Percentiles rank a stretch among this genome's conserved stretches.
Conservation (phyloP, 2,329 filamentous ascomycete genomes). For the Podosphaera leucotricha region DNA sequence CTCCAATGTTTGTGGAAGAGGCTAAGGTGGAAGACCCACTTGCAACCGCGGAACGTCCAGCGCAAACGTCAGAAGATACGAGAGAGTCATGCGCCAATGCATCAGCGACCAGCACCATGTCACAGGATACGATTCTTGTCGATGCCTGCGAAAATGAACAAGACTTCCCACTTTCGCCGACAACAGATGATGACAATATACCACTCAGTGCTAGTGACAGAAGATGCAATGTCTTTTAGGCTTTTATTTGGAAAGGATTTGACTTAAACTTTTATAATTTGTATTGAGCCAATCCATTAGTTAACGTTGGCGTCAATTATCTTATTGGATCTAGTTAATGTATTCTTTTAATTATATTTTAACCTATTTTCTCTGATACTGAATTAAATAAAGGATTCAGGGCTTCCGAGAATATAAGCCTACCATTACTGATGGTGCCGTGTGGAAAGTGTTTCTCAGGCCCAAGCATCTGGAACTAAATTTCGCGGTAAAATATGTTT, state of each 20-base stretch:
- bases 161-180: neutral
- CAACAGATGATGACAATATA: neutral
- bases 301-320: neutral
- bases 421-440: neutral
- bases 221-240: neutral
- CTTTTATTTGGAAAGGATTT: neutral
- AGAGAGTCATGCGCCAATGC: neutral
- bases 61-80: neutral
- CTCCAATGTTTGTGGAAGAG: conserved; percentile 24
- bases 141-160: neutral
- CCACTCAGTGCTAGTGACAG: neutral
- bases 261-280: neutral
- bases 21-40: conserved; percentile 7
- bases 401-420: neutral
- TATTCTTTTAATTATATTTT: neutral
- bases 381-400: neutral
- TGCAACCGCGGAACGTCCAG: conserved; percentile 1
- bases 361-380: neutral
- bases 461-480: neutral
- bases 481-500: no score
- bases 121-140: neutral
- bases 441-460: neutral
- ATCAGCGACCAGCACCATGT: neutral
- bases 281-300: neutral
- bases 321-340: neutral